Percentiles rank a stretch among this genome's conserved stretches.
Conservation (phyloP, 2,329 filamentous ascomycete species). For the Pseudogymnoascus sp. region DNA sequence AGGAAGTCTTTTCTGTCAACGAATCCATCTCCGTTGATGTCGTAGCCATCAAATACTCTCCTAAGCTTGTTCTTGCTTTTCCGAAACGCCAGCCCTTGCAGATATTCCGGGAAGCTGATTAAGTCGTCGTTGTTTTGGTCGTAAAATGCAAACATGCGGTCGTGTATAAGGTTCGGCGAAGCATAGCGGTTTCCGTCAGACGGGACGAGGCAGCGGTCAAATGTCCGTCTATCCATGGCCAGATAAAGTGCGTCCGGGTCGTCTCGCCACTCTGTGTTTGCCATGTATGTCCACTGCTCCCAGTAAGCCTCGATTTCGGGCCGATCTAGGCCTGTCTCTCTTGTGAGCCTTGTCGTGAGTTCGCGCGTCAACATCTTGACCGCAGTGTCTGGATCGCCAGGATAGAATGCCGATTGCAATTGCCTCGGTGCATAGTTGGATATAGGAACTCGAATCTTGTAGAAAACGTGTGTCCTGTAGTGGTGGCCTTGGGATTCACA, state of each 20-base stretch:
- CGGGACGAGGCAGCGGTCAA: constrained; percentile 82
- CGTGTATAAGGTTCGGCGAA: constrained; percentile 82
- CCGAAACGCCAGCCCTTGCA: constrained; percentile 68
- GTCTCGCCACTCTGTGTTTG: constrained; percentile 72
- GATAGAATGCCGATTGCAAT: constrained; percentile 77
- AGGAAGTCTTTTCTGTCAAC: constrained; percentile 82
- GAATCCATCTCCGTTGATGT: constrained; percentile 80
- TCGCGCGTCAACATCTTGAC: constrained; percentile 56
- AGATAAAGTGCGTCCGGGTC: constrained; percentile 71
- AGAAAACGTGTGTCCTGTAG: constrained; percentile 88
- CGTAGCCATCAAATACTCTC: constrained; percentile 80
- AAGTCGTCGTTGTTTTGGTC: constrained; percentile 82
- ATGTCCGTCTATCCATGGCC: constrained; percentile 87
- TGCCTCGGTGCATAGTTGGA: constrained; percentile 75
- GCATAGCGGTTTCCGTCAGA: constrained; percentile 71
- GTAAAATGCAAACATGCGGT: constrained; percentile 95
- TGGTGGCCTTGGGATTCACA: constrained; percentile 74
- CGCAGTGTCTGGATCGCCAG: constrained; percentile 71
- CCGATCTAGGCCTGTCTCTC: constrained; percentile 70
- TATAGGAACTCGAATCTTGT: constrained; percentile 86
- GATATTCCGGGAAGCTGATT: constrained; percentile 87
- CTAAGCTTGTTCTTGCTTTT: constrained; percentile 60
- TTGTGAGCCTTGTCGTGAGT: constrained; percentile 59
- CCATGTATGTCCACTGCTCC: constrained; percentile 95
- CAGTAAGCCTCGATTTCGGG: constrained; percentile 87